Evolutionary conservation across 441 rosid genomes (phyloP).

Genomic region (Euphorbia schlechtendalii): DNA sequence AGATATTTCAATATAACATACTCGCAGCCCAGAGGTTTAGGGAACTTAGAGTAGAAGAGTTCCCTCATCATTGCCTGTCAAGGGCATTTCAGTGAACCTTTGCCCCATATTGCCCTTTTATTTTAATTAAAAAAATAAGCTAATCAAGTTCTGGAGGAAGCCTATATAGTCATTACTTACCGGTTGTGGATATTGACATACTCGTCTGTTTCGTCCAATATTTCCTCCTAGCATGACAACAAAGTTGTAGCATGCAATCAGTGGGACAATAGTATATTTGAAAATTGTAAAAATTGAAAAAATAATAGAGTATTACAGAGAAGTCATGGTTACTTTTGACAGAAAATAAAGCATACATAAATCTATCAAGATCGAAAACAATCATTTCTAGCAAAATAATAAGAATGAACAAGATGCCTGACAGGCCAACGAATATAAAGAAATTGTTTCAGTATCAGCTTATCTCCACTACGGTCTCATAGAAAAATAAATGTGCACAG

Average conservation of each 20-base stretch:
- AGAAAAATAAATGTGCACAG: background rate
- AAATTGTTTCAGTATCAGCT: background rate
- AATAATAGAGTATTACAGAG: background rate
- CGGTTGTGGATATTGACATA: slow-evolving; percentile 40
- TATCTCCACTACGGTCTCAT: background rate
- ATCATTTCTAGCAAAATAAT: background rate
- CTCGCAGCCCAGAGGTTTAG: too few relatives aligned
- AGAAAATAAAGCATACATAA: too few relatives aligned
- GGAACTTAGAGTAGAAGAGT: too few relatives aligned
- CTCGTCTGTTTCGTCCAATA: slow-evolving; percentile 43
- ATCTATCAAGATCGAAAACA: too few relatives aligned
- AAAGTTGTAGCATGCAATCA: slow-evolving; percentile 3
- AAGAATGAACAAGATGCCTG: background rate
- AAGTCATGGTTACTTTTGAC: background rate
- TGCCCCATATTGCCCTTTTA: too few relatives aligned
- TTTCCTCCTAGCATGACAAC: slow-evolving; percentile 33
- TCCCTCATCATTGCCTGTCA: too few relatives aligned
- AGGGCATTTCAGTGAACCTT: too few relatives aligned
- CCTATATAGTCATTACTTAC: slow-evolving; percentile 13
- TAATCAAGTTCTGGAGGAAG: too few relatives aligned
- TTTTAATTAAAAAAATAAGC: too few relatives aligned
- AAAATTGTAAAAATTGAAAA: background rate
- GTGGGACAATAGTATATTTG: background rate
- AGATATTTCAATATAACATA: too few relatives aligned
- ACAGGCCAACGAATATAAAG: background rate